Base-by-base conservation (phyloP, 164 flowering plant genomes). In the Nymphaea thermarum region DNA sequence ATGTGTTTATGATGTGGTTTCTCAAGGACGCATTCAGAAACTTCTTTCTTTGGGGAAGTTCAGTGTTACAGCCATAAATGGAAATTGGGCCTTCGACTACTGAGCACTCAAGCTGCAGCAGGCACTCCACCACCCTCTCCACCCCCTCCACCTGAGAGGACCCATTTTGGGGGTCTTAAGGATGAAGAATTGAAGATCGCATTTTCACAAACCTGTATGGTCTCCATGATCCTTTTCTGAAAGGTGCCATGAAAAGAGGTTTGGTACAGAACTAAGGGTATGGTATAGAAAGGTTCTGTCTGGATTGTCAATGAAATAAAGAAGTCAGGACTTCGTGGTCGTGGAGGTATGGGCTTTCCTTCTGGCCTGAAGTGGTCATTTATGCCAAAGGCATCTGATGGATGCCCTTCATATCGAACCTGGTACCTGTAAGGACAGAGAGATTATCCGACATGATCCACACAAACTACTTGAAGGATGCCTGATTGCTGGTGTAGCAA, bases 261-360 rank as follows among this genome's bases (percentile, higher is more conserved):
- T 69, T 93, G 98, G 97, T 70, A 88, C 68, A 78, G 94, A 71
- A 91, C 98, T 66, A 93, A 93, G 75, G 98, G 91, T 73, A 75
- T 93, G 66, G 94, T 91, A 55, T 75, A 86, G 65, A 93, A 93
- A 77, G 98, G 98, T 62, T 12, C 96, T 67, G 98, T 91, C 75
- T 93, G 98, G 97, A 93, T 93, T 71, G 96, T 93, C 44, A 87
- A 83, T 76, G 98, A 94, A 74, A 79, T 94, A 79, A 94, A 94
- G 81, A 91, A 88, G 71, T 94, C 98, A 60, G 97, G 97, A 43
- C 96, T 94, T 64, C 91, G 95, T 67, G 96, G 96, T 60, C 97
- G 97, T 77, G 98, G 98, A 70, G 98, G 97, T 72, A 97, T 96
- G 77, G 98, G 98, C 70, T 94, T 93, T 75, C 95, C 97, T 43